A percentile compares a stretch with the other conserved stretches of the same genome.
These are phyloP conservation scores for Epichloe coenophiala DNA, from an alignment of 2,329 filamentous ascomycete genomes.

Conservation along the genomic window DNA sequence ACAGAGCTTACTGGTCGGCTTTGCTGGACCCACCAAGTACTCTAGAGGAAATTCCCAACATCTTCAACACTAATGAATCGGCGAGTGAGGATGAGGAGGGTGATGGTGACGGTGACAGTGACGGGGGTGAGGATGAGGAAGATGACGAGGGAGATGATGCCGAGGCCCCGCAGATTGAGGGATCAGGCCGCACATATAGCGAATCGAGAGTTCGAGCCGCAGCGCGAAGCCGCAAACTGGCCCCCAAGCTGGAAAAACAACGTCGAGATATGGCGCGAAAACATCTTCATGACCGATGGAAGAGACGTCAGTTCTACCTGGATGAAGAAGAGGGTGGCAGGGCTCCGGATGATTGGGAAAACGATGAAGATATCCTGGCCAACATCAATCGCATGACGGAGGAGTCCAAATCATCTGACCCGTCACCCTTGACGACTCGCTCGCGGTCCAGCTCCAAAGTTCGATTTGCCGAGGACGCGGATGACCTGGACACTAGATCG, in stretches of 20 bases:
- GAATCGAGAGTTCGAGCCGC: conserved; percentile 26
- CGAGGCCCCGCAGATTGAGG: conserved; percentile 7
- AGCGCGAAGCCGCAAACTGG: conserved; percentile 21
- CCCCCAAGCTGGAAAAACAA: conserved; percentile 25
- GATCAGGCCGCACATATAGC: conserved; percentile 19
- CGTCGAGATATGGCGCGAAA: conserved; percentile 32
- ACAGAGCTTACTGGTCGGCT: conserved; percentile 28
- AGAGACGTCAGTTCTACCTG: conserved; percentile 64
- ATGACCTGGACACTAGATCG: conserved; percentile 57
- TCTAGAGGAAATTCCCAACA: conserved; percentile 27
- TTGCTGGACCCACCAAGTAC: conserved; percentile 32
- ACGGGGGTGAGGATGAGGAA: conserved; percentile 9
- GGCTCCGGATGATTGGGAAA: conserved; percentile 46
- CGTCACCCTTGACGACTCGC: conserved; percentile 14
- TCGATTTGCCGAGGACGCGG: conserved; percentile 57
- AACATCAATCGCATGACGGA: conserved; percentile 16
- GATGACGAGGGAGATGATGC: conserved; percentile 13
- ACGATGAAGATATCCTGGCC: conserved; percentile 42
- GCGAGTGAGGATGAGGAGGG: conserved; percentile 14
- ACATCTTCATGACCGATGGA: conserved; percentile 59
- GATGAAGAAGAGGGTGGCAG: conserved; percentile 69
- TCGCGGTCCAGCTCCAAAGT: conserved; percentile 69
- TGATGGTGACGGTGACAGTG: conserved; percentile 13
- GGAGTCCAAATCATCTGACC: conserved; percentile 29
- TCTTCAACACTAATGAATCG: conserved; percentile 22